These are phyloP conservation scores for Heimioporus retisporus DNA, from an alignment of 1,284 basidiomycete genomes.

Conservation along the genomic window DNA sequence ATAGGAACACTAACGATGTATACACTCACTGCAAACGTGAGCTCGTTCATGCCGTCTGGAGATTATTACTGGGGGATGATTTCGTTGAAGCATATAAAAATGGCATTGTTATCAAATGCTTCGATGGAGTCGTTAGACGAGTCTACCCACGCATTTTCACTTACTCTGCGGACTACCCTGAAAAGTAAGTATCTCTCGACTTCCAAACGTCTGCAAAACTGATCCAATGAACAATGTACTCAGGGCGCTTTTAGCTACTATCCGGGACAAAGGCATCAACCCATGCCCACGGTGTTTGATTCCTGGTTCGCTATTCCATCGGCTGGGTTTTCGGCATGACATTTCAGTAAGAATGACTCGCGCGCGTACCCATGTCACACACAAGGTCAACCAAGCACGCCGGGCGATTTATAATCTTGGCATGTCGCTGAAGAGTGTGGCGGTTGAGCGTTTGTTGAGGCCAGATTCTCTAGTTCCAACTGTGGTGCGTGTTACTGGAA, in stretches of 20 bases:
- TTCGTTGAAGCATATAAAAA: neutral
- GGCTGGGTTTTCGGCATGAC: neutral
- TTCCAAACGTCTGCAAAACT: neutral
- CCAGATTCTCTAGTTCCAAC: neutral
- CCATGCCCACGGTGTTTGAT: neutral
- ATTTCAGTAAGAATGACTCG: neutral
- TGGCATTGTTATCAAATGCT: neutral
- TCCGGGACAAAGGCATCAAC: neutral
- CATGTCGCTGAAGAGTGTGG: neutral
- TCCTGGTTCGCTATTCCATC: neutral
- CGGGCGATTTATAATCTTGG: neutral
- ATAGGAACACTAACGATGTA: too few species aligned
- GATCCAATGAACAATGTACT: too few species aligned
- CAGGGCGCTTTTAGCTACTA: neutral
- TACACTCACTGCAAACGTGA: too few species aligned
- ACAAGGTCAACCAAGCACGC: neutral
- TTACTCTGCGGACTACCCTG: neutral
- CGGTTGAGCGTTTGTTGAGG: neutral
- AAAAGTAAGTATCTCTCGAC: slow-evolving; percentile 1
- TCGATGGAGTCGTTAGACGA: neutral
- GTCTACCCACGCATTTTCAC: neutral
- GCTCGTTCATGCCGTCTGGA: too few species aligned
- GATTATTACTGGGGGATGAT: too few species aligned
- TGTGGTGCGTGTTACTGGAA: neutral
- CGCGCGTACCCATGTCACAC: neutral